Conservation (phyloP, 2,329 filamentous ascomycete genomes). For the Cephalotrichum gorgonifer region DNA sequence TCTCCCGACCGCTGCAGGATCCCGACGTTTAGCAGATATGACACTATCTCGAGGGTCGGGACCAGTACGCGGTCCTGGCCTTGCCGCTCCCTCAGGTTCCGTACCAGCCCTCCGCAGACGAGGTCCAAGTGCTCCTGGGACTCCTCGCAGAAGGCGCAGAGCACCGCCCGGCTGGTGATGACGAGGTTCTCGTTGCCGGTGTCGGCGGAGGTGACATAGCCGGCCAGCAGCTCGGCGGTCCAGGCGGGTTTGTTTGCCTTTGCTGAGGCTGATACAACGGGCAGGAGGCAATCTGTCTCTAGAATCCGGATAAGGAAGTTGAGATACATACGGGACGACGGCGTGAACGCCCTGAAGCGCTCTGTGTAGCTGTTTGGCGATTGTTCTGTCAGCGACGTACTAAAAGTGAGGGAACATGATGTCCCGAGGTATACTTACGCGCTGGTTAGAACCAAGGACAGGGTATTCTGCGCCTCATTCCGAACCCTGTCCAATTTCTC, state of each 20-base stretch:
- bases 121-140: constrained; percentile 27
- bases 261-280: constrained; percentile 24
- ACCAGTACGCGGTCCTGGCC: constrained; percentile 61
- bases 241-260: constrained; percentile 22
- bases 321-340: constrained; percentile 54
- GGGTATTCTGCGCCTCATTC: constrained; percentile 47
- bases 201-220: constrained; percentile 63
- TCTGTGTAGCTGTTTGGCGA: constrained; percentile 18
- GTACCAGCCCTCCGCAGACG: constrained; percentile 39
- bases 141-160: constrained; percentile 42
- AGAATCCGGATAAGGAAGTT: constrained; percentile 38
- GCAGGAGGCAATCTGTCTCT: constrained; percentile 21
- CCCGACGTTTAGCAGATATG: constrained; percentile 62
- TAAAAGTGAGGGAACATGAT: not conserved
- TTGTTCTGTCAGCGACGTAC: not conserved
- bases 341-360: constrained; percentile 28
- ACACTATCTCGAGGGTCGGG: constrained; percentile 65
- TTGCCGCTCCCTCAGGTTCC: constrained; percentile 41
- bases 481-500: constrained; percentile 90
- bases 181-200: constrained; percentile 69
- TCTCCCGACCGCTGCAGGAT: constrained; percentile 29
- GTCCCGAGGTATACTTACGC: constrained; percentile 27
- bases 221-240: constrained; percentile 49
- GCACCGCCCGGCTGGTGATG: constrained; percentile 54
- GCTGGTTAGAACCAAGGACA: constrained; percentile 32